Percentiles rank a stretch among this genome's conserved stretches.
These are phyloP conservation scores for Phialophora expanda DNA, from an alignment of 2,329 filamentous ascomycete genomes.

Conservation along the genomic window DNA sequence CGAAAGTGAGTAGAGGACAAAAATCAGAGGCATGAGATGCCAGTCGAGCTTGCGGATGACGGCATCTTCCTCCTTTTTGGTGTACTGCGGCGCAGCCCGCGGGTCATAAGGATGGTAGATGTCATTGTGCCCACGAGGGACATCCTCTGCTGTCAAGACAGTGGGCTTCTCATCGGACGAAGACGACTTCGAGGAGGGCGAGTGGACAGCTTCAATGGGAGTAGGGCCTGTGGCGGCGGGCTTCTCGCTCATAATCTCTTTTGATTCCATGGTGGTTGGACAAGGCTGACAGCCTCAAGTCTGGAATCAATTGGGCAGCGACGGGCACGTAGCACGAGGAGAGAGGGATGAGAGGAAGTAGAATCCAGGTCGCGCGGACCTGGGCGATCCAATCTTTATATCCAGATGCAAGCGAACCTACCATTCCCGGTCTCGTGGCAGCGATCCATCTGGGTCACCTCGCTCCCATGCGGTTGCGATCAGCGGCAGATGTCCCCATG, in stretches of 20 bases:
- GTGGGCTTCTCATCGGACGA: slow-evolving; percentile 27
- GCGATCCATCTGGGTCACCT: slow-evolving; percentile 6
- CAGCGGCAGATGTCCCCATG: slow-evolving; percentile 1
- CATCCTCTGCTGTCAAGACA: slow-evolving; percentile 23
- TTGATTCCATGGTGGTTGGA: slow-evolving; percentile 13
- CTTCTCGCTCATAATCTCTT: slow-evolving; percentile 23
- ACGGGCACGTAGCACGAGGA: neutral
- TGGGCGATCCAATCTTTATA: neutral
- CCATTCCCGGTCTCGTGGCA: slow-evolving; percentile 2
- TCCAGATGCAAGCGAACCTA: neutral
- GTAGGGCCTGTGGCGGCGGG: slow-evolving; percentile 13
- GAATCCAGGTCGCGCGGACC: neutral
- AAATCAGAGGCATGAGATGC: slow-evolving; percentile 39
- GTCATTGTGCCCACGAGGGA: slow-evolving; percentile 23
- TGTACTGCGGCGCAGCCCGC: slow-evolving; percentile 23
- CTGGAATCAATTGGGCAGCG: neutral
- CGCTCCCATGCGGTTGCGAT: neutral
- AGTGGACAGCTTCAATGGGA: slow-evolving; percentile 5
- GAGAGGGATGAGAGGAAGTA: slow-evolving; percentile 4
- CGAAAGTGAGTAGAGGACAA: slow-evolving; percentile 35
- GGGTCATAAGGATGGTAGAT: slow-evolving; percentile 23
- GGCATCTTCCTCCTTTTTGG: slow-evolving; percentile 32
- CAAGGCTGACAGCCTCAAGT: neutral
- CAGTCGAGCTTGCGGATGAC: slow-evolving; percentile 37
- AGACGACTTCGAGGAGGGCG: slow-evolving; percentile 11